Evolutionary conservation across 306 rosid genomes (phyloP).

Genomic region (Parietaria judaica): DNA sequence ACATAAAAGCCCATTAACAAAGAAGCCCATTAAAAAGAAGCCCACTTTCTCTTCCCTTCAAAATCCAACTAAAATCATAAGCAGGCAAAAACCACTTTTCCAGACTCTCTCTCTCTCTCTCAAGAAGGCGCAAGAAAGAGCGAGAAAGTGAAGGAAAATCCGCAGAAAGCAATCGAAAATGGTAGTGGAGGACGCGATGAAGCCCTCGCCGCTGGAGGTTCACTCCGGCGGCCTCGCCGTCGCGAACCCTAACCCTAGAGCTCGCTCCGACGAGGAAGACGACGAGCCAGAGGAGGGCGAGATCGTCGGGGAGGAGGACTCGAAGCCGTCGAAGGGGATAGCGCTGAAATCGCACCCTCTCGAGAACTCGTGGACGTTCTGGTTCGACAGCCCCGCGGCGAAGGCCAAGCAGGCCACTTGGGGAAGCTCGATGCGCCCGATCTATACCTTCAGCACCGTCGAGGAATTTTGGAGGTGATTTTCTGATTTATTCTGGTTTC

Average conservation of each 20-base stretch:
- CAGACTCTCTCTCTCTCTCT: not conserved
- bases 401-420: conserved; percentile 56
- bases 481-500: conserved; percentile 4
- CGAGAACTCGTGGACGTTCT: conserved; percentile 91
- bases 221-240: conserved; percentile 12
- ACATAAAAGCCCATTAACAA: not conserved
- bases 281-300: conserved; percentile 70
- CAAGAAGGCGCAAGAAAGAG: conserved; percentile 7
- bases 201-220: conserved; percentile 32
- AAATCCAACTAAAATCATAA: not conserved
- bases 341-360: conserved; percentile 49
- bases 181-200: conserved; percentile 53
- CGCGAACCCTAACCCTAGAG: conserved; percentile 30
- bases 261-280: conserved; percentile 24
- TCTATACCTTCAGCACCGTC: conserved; percentile 69
- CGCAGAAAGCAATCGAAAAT: conserved; percentile 13
- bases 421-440: conserved; percentile 65
- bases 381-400: conserved; percentile 71
- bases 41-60: too few species aligned
- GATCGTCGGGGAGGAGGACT: conserved; percentile 53
- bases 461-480: conserved; percentile 88
- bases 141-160: not conserved
- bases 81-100: too few species aligned
- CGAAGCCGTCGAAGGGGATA: conserved; percentile 28
- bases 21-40: not conserved